Conservation (phyloP, 495 filamentous ascomycete species). For the Chlorociboria aeruginascens region DNA sequence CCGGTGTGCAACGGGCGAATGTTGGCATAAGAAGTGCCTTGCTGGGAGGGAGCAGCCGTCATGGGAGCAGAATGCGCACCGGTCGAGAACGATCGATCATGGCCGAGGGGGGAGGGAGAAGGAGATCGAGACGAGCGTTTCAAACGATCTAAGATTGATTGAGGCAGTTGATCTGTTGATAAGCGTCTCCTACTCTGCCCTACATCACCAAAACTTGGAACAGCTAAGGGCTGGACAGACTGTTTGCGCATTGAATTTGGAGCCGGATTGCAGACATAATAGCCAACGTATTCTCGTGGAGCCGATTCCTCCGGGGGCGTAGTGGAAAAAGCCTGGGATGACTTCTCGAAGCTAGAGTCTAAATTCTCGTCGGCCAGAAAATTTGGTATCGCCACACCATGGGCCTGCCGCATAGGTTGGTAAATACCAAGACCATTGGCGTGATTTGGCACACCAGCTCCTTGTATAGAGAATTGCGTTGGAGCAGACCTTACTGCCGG, state of each 20-base stretch:
- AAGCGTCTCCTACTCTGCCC: constrained; percentile 28
- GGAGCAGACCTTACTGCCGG: constrained; percentile 35
- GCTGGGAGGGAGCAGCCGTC: constrained; percentile 15
- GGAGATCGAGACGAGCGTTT: constrained; percentile 41
- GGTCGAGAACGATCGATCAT: constrained; percentile 31
- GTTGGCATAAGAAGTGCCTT: constrained; percentile 12
- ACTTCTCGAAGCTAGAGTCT: constrained; percentile 20
- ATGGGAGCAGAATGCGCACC: constrained; percentile 28
- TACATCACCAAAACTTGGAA: constrained; percentile 33
- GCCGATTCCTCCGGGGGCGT: constrained; percentile 11
- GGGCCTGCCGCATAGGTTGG: constrained; percentile 24
- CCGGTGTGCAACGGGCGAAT: constrained; percentile 15
- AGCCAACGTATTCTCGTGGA: constrained; percentile 25
- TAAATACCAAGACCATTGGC: constrained; percentile 18
- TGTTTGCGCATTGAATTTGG: constrained; percentile 25
- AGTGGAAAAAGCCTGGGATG: background rate
- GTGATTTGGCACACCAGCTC: constrained; percentile 21
- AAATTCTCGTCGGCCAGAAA: constrained; percentile 35
- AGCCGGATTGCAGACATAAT: constrained; percentile 25
- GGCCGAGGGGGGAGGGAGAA: constrained; percentile 40
- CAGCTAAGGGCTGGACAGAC: constrained; percentile 20
- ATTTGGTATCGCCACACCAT: constrained; percentile 31
- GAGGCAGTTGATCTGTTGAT: constrained; percentile 37
- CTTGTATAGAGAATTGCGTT: constrained; percentile 10
- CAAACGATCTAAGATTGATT: constrained; percentile 37